phyloP scores from a whole-genome alignment of 2,329 filamentous ascomycete genomes.

The Pseudopithomyces chartarum region DNA sequence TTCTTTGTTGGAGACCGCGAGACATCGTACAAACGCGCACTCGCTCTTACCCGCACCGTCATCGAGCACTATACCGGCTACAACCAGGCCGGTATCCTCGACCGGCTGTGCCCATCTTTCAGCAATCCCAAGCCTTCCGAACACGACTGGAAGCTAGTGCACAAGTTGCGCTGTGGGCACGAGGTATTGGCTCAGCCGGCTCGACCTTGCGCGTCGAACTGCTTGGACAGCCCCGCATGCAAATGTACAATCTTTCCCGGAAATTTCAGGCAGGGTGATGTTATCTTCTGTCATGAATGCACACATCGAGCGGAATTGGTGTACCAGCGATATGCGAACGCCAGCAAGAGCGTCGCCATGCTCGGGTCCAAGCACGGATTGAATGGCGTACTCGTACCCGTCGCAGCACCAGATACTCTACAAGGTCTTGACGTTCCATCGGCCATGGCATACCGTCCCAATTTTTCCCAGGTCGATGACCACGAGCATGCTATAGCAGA shows the following conservation, averaged over 20 bases:
- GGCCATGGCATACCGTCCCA: too few species aligned
- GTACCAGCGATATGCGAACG: constrained; percentile 11
- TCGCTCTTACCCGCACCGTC: constrained; percentile 12
- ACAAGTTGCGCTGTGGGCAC: constrained; percentile 21
- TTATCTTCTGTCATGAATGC: constrained; percentile 20
- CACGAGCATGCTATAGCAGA: too few species aligned
- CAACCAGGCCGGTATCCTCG: background rate
- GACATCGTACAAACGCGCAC: constrained; percentile 8
- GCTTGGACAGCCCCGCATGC: background rate
- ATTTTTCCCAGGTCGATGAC: too few species aligned
- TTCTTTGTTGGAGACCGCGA: constrained; percentile 7
- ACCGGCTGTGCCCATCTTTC: constrained; percentile 7
- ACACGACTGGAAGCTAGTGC: constrained; percentile 7
- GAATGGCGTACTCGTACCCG: background rate
- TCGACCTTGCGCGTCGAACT: constrained; percentile 20
- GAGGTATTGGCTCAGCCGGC: constrained; percentile 9
- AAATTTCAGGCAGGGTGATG: constrained; percentile 9
- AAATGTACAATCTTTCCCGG: background rate
- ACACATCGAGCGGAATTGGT: constrained; percentile 16
- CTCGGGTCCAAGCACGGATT: background rate
- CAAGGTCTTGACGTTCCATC: background rate
- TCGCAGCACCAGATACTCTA: background rate
- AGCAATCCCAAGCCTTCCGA: background rate
- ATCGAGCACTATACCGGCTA: constrained; percentile 7
- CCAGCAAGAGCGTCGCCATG: background rate